Base-by-base conservation (phyloP, 2,329 filamentous ascomycete species). In the Ceratocystis colombiana region DNA sequence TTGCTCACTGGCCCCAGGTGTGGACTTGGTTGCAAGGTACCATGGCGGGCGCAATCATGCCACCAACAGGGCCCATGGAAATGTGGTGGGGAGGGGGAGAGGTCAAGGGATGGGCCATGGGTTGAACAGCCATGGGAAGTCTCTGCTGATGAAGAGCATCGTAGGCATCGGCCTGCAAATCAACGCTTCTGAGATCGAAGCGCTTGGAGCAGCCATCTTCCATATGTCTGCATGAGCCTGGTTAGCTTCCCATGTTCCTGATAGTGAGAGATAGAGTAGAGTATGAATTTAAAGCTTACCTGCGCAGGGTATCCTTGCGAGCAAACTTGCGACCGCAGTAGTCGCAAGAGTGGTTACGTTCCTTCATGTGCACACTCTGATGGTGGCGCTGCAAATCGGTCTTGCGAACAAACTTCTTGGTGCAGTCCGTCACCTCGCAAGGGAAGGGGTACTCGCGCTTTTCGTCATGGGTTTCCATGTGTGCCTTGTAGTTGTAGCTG, bases 401-500 rank as follows among this genome's bases (percentile, higher is more conserved):
- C 75, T 88, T 91, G 71, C 91, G 83, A 20, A 90, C 88, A 74
- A 96, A 96, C 64, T 84, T 83, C 76, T 88, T 90, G 70, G 77
- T 80, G 75, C 91, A 96, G 64, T 80, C 82, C 1, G 79, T 74
- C 37, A 84, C 77, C 1, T 77, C 77, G 74, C 91, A 96, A 1
- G 80, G 79, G 71, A 90, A 88, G 0, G 86, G 85, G 71, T 88
- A 89, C 71, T 84, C 83, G 66, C 88, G 81, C 68, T 83, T 81
- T 15, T 89, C 85, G 72, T 94, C 85, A 72, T 96, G 91, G 0
- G 86, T 92, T 72, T 92, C 87, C 80, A 92, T 82, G 74, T 96
- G 91, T 37, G 90, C 88, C 72, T 89, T 91, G 77, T 87, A 90
- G 76, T 96, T 96, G 77, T 93, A 95, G 71, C 84, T 87, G 69